phyloP scores from a whole-genome alignment of 805 yeast species.

The Suhomyces pyralidae region DNA sequence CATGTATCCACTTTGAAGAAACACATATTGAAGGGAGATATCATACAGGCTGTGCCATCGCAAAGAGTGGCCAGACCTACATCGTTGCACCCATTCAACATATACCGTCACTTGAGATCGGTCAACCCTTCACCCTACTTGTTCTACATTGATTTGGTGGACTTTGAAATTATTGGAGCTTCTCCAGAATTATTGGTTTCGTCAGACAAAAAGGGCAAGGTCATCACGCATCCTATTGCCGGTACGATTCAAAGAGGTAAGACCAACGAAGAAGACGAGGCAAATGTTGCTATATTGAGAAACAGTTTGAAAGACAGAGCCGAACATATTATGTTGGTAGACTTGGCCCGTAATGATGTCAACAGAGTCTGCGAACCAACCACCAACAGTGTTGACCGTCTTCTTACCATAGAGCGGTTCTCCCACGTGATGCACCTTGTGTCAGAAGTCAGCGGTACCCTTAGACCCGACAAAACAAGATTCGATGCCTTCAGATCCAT shows the following conservation, averaged over 20 bases:
- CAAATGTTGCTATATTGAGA: slow-evolving; percentile 68
- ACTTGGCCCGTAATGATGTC: slow-evolving; percentile 93
- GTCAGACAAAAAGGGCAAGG: slow-evolving; percentile 65
- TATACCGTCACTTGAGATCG: slow-evolving; percentile 88
- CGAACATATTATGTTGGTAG: slow-evolving; percentile 98
- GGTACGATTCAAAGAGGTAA: slow-evolving; percentile 92
- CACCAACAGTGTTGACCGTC: slow-evolving; percentile 81
- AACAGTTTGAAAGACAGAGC: slow-evolving; percentile 88
- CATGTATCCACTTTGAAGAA: slow-evolving; percentile 74
- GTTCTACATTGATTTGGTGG: slow-evolving; percentile 88
- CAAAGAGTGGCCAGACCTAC: slow-evolving; percentile 97
- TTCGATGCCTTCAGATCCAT: slow-evolving; percentile 97
- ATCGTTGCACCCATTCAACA: slow-evolving; percentile 91
- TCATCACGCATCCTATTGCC: slow-evolving; percentile 96
- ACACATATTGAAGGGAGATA: slow-evolving; percentile 88
- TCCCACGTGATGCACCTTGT: slow-evolving; percentile 97
- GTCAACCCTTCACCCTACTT: slow-evolving; percentile 97
- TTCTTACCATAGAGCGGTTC: slow-evolving; percentile 87
- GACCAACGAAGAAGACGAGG: slow-evolving; percentile 88
- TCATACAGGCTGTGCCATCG: slow-evolving; percentile 97
- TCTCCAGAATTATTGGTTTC: slow-evolving; percentile 93
- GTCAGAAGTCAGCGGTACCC: slow-evolving; percentile 88
- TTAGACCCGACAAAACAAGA: slow-evolving; percentile 78
- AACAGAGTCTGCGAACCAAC: slow-evolving; percentile 90
- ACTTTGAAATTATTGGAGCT: slow-evolving; percentile 95